A percentile compares a stretch with the other conserved stretches of the same genome.
phyloP scores from a whole-genome alignment of 2,329 filamentous ascomycete species.

The Microdochium nivale region DNA sequence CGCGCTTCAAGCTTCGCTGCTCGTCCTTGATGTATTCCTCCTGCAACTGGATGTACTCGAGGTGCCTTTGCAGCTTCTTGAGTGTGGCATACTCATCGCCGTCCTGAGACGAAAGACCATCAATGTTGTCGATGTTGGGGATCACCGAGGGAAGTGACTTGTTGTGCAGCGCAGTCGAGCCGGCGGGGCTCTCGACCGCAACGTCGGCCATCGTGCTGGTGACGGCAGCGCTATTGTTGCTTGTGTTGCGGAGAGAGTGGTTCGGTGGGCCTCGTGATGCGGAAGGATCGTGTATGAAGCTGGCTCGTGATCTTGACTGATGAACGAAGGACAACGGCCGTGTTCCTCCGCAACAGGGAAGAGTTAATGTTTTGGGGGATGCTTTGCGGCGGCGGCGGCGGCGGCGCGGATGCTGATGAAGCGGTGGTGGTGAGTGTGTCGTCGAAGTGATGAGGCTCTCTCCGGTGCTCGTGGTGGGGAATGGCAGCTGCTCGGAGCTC shows the following conservation, averaged over 20 bases:
- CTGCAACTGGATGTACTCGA: conserved; percentile 98
- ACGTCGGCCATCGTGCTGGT: conserved; percentile 68
- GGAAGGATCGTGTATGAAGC: not conserved
- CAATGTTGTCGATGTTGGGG: conserved; percentile 82
- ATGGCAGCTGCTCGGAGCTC: not conserved
- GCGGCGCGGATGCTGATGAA: conserved; percentile 1
- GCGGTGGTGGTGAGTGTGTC: conserved; percentile 2
- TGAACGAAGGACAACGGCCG: no score
- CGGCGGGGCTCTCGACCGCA: conserved; percentile 72
- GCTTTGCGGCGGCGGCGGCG: not conserved
- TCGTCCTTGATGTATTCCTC: conserved; percentile 99
- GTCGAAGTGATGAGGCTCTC: not conserved
- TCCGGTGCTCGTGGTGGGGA: not conserved
- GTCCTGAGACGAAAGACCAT: conserved; percentile 71
- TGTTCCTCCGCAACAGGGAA: no score
- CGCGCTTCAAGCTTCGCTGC: conserved; percentile 93
- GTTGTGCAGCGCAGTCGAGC: conserved; percentile 68
- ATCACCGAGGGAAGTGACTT: conserved; percentile 73
- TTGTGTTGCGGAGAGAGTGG: not conserved
- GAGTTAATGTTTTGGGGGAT: no score
- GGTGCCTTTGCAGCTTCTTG: conserved; percentile 92
- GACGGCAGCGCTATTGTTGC: not conserved
- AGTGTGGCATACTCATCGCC: conserved; percentile 90
- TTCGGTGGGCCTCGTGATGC: not conserved
- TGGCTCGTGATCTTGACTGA: no score